Evolutionary conservation across 768 basidiomycete species (phyloP).

Genomic region (Boletus patriciae): DNA sequence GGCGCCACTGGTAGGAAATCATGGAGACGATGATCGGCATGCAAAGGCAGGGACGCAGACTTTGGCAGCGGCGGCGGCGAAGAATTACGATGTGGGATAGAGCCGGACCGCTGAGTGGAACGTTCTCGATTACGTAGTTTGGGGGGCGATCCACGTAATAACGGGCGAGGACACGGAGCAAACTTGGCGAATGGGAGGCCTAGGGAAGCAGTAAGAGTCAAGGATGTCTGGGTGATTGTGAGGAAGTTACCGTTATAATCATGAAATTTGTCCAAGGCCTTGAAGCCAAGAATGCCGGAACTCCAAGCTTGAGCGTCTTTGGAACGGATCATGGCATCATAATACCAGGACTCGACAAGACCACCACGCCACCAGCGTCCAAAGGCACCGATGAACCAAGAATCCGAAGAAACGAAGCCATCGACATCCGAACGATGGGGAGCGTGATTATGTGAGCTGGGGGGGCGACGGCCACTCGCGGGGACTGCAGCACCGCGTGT

Average conservation of each 20-base stretch:
- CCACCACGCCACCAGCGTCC: conserved; percentile 91
- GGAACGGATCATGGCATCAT: conserved; percentile 59
- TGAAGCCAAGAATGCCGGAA: conserved; percentile 76
- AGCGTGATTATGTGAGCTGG: conserved; percentile 24
- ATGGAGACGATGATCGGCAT: conserved; percentile 46
- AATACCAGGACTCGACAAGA: conserved; percentile 77
- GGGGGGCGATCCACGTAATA: conserved; percentile 51
- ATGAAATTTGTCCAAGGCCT: conserved; percentile 67
- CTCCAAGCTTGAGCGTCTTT: conserved; percentile 74
- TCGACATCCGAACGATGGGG: conserved; percentile 38
- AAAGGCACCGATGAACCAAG: conserved; percentile 90
- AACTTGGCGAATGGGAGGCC: conserved; percentile 55
- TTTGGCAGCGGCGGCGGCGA: conserved; percentile 84
- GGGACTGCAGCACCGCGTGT: conserved; percentile 32
- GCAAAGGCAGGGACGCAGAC: conserved; percentile 75
- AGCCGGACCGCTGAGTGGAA: conserved; percentile 42
- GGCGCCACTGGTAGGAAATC: conserved; percentile 27
- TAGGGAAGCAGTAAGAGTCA: conserved; percentile 22
- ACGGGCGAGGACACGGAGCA: conserved; percentile 43
- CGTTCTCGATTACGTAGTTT: conserved; percentile 58
- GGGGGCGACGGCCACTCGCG: conserved; percentile 60
- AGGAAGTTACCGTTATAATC: conserved; percentile 59
- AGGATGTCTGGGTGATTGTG: neutral
- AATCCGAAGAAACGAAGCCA: conserved; percentile 61
- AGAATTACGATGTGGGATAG: conserved; percentile 54